Evolutionary conservation across 2,329 filamentous ascomycete species (phyloP).

Genomic region (Pseudocercospora fijiensis): DNA sequence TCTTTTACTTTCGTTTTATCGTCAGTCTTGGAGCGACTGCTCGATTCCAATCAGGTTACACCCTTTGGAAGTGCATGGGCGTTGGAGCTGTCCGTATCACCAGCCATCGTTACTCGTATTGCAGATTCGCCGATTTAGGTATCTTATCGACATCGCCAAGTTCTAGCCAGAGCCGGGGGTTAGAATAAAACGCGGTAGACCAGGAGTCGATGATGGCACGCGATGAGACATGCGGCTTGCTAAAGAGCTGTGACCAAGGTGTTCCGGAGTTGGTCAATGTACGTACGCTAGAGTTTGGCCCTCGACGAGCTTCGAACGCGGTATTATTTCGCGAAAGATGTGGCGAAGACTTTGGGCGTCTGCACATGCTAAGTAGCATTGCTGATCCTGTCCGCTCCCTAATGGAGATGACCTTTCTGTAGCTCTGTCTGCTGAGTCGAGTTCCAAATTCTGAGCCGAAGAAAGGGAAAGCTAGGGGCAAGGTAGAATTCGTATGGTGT

Average conservation of each 20-base stretch:
- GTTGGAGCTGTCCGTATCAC: neutral
- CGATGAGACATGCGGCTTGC: neutral
- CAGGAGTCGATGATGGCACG: neutral
- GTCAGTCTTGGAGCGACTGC: neutral
- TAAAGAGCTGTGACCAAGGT: neutral
- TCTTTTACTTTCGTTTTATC: no score
- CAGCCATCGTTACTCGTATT: neutral
- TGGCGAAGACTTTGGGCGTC: no score
- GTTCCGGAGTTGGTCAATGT: neutral
- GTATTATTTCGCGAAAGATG: neutral
- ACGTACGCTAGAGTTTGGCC: neutral
- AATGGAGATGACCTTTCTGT: no score
- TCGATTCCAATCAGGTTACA: neutral
- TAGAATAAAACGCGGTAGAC: neutral
- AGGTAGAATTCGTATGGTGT: neutral
- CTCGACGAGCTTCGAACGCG: neutral
- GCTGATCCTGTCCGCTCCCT: neutral
- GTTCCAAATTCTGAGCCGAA: neutral
- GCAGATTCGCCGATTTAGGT: neutral
- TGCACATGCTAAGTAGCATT: neutral
- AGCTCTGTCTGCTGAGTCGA: neutral
- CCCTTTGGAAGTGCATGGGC: neutral
- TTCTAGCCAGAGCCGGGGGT: neutral
- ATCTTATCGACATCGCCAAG: neutral
- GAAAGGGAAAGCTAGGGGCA: neutral